Evolutionary conservation across 2,329 filamentous ascomycete species (phyloP).

Genomic region (Scytalidium sp.): DNA sequence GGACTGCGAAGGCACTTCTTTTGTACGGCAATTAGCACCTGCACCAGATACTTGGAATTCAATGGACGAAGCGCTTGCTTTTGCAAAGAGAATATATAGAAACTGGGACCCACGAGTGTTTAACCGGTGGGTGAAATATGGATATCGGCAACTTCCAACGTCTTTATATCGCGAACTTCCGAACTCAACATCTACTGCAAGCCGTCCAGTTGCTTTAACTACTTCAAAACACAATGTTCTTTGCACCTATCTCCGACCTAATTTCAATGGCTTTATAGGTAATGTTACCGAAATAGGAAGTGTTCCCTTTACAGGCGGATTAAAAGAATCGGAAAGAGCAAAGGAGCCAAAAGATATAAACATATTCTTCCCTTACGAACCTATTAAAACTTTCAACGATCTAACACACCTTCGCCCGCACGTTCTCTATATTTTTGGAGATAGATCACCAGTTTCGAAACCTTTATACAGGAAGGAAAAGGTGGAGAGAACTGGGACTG

Average conservation of each 20-base stretch:
- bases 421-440: slow-evolving; percentile 67
- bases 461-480: slow-evolving; percentile 52
- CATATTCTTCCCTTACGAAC: not conserved
- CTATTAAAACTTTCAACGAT: not conserved
- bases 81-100: slow-evolving; percentile 57
- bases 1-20: not conserved
- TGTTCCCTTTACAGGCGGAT: not conserved
- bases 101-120: slow-evolving; percentile 80
- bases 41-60: not conserved
- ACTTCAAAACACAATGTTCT: not conserved
- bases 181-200: not conserved
- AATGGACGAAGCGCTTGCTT: not conserved
- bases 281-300: not conserved
- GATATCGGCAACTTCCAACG: not conserved
- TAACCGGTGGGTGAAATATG: slow-evolving; percentile 66
- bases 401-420: slow-evolving; percentile 50
- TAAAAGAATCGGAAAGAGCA: not conserved
- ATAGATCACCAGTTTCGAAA: slow-evolving; percentile 50
- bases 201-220: not conserved
- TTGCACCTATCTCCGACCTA: not conserved
- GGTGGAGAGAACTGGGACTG: slow-evolving; percentile 57
- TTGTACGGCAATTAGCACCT: not conserved
- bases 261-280: not conserved
- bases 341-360: not conserved
- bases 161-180: not conserved